Base-by-base conservation (phyloP, 2,329 filamentous ascomycete species). In the Ophiostoma sp. region DNA sequence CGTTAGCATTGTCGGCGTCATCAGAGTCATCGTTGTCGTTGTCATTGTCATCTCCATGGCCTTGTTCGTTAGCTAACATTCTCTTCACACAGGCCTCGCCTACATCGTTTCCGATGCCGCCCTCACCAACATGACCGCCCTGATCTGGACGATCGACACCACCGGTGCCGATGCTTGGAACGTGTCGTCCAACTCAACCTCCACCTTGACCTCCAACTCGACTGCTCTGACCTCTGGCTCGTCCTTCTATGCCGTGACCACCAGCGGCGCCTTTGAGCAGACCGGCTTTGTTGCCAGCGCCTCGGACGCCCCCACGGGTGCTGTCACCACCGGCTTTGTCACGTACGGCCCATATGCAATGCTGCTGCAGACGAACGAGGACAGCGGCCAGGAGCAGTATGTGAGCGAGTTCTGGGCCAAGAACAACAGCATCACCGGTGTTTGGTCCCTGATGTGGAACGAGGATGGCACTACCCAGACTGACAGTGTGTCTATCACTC, bases 391-490 rank as follows among this genome's bases (percentile, higher is more conserved):
- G n/a, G 1, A 33, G n/a, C 36, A 31, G 39, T 69, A 69, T 20
- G 41, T 69, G 4, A 68, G 69, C 33, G 69, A 72, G 48, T 72
- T 72, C 68, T 70, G 68, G 68, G 71, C 68, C 6, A 27, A 31
- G 10, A 20, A 31, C 23, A 70, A 44, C 33, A 67, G 39, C 44
- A 64, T 66, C 13, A 35, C 52, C 10, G 70, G 70, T 17, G 39
- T 72, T 1, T 72, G 71, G 71, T 17, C 66, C n/a, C 68, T 72
- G 15, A 71, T 69, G 68, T 72, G 71, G 71, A 71, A 72, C 13
- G 11, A 62, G 27, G 57, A 8, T 8, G 57, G 57, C 57, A 33
- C 57, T 11, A 62, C 57, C 2, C 57, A 62, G 57, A 5, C 10
- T 5, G 27, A 33, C 27, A 62, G 57, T 20, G 57, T 62, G 0